These are phyloP conservation scores for Pseudonitzschia pungens DNA, from an alignment of 108 stramenopile genomes.

Conservation along the genomic window DNA sequence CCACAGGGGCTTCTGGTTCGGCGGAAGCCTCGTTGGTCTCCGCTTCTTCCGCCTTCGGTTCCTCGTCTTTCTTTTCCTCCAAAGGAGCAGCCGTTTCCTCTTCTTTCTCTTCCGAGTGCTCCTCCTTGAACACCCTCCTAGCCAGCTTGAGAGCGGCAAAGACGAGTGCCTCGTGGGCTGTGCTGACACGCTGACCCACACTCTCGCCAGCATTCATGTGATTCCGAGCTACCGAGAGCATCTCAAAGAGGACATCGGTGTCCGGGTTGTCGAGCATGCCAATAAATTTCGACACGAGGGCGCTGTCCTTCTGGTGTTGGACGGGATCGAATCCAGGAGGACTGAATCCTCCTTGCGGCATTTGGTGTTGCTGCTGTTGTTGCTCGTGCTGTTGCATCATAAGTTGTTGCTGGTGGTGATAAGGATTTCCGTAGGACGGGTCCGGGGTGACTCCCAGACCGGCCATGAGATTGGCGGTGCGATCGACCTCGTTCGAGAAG, in stretches of 20 bases:
- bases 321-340: conserved; percentile 9
- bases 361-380: neutral
- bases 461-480: conserved; percentile 73
- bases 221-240: conserved; percentile 69
- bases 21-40: conserved; percentile 2
- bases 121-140: conserved; percentile 56
- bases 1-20: conserved; percentile 9
- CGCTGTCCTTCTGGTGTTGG: conserved; percentile 59
- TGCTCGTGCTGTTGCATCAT: conserved; percentile 1
- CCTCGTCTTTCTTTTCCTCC: conserved; percentile 1
- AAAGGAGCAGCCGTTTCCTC: conserved; percentile 2
- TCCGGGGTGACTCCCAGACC: conserved; percentile 55
- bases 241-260: conserved; percentile 85
- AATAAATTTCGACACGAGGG: conserved; percentile 86
- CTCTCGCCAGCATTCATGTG: conserved; percentile 67
- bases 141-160: conserved; percentile 80
- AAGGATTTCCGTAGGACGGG: neutral
- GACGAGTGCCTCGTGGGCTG: conserved; percentile 85
- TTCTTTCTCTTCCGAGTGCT: conserved; percentile 22
- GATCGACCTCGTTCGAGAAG: conserved; percentile 29
- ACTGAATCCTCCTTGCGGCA: conserved; percentile 21
- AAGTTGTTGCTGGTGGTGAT: neutral
- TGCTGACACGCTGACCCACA: conserved; percentile 22
- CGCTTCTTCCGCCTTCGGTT: neutral
- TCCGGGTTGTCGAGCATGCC: conserved; percentile 84